Conservation (phyloP, 2,329 filamentous ascomycete genomes). For the Cladophialophora carrionii region DNA sequence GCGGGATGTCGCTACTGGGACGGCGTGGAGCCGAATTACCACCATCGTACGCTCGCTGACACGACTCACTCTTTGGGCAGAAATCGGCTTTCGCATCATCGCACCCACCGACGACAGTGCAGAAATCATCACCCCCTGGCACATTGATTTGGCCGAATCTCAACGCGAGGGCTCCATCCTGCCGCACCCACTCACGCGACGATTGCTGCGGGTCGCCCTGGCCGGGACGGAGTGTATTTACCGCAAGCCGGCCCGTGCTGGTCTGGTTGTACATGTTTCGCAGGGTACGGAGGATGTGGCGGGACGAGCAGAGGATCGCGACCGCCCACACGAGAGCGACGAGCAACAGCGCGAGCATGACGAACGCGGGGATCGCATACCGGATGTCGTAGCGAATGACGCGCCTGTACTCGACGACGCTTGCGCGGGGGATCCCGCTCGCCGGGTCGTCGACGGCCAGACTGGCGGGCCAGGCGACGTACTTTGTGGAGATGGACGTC, state of each 20-base stretch:
- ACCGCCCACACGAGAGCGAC: constrained; percentile 17
- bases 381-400: constrained; percentile 43
- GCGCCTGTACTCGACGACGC: constrained; percentile 40
- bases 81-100: background rate
- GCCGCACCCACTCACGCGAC: background rate
- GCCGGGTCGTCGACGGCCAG: constrained; percentile 20
- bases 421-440: constrained; percentile 11
- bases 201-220: background rate
- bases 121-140: background rate
- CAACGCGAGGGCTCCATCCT: background rate
- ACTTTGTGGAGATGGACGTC: constrained; percentile 21
- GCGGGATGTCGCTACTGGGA: background rate
- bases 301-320: constrained; percentile 18
- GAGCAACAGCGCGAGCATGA: constrained; percentile 19
- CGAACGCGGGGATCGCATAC: constrained; percentile 44
- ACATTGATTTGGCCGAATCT: background rate
- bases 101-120: background rate
- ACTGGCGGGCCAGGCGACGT: constrained; percentile 19
- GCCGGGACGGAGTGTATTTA: background rate
- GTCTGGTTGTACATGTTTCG: constrained; percentile 24
- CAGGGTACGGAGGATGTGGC: constrained; percentile 12
- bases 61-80: background rate
- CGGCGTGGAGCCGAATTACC: background rate
- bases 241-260: constrained; percentile 21
- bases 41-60: background rate